Evolutionary conservation across 2,329 filamentous ascomycete species (phyloP), one percentile per base, ranked within the genome.

Genomic region (Pseudocercospora cruenta): DNA sequence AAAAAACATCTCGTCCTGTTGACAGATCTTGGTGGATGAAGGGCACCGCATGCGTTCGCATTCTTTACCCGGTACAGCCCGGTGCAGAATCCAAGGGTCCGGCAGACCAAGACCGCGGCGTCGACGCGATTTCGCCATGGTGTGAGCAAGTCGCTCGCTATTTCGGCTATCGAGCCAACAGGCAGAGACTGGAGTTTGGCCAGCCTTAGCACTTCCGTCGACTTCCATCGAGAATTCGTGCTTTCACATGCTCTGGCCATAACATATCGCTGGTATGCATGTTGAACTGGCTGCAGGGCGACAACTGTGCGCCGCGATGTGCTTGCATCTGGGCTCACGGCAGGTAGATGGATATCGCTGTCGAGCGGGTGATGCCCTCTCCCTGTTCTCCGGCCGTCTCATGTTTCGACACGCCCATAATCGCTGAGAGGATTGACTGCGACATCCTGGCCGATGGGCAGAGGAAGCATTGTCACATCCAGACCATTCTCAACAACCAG

Each of bases 51-150:
- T 58, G 33, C 55, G 26, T 36, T 58, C 31, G 33, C n/a, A 14
- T 24, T 58, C 55, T 10, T 19, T 39, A 14, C 55, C 55, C 31
- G 55, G 55, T 39, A 31, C 31, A 21, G 26, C 21, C 55, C 47
- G 19, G 19, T 24, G 33, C 19, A 14, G 55, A 39, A 21, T 43
- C 55, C 55, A 58, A 58, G 55, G 55, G 55, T 58, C 55, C 21
- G 31, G 55, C 55, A 43, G n/a, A 43, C 55, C 55, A 39, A 43
- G 55, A 58, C 55, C 55, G 55, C 31, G 55, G 55, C 55, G 31
- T 58, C 31, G 55, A 43, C 31, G n/a, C 55, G 55, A 36, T 43
- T 24, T 21, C n/a, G 33, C 31, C 55, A 58, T 58, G 55, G 55
- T 58, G 55, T n/a, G 33, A 33, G 55, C 24, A 39, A 39, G 55